Percentiles rank a stretch among this genome's conserved stretches.
Conservation (phyloP, 495 filamentous ascomycete genomes). For the Hamigera avellanea region DNA sequence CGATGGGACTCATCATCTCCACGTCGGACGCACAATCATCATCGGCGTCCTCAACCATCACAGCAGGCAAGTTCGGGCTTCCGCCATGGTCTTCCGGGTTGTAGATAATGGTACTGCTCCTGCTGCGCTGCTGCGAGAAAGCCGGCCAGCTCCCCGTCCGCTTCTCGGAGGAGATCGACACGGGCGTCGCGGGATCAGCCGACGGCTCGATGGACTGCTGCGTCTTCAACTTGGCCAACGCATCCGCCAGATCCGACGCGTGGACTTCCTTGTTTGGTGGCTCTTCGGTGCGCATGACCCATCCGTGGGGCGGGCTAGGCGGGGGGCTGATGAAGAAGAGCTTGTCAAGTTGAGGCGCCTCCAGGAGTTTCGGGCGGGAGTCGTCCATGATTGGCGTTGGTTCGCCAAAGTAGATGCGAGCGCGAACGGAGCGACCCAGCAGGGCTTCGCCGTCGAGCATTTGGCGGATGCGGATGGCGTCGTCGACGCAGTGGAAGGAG, state of each 20-base stretch:
- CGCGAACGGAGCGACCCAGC: slow-evolving; percentile 45
- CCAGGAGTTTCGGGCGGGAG: slow-evolving; percentile 48
- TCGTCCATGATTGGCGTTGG: slow-evolving; percentile 53
- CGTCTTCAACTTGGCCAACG: slow-evolving; percentile 56
- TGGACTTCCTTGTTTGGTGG: slow-evolving; percentile 91
- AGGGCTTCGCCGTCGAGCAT: slow-evolving; percentile 60
- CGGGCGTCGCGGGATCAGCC: slow-evolving; percentile 23
- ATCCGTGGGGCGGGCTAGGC: slow-evolving; percentile 82
- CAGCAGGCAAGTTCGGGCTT: slow-evolving; percentile 71
- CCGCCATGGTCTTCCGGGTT: slow-evolving; percentile 63
- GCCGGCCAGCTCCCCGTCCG: slow-evolving; percentile 29
- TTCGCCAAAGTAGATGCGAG: slow-evolving; percentile 84
- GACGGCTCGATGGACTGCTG: slow-evolving; percentile 14
- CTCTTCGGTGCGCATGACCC: slow-evolving; percentile 81
- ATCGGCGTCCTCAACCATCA: slow-evolving; percentile 78
- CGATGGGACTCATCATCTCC: slow-evolving; percentile 32
- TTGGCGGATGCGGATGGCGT: slow-evolving; percentile 60
- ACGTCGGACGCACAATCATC: slow-evolving; percentile 20
- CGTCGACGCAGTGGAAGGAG: slow-evolving; percentile 65
- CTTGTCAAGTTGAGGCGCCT: slow-evolving; percentile 76
- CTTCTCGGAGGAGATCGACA: slow-evolving; percentile 27
- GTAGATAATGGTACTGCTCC: slow-evolving; percentile 63
- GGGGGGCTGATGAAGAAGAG: slow-evolving; percentile 96
- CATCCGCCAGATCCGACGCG: slow-evolving; percentile 75
- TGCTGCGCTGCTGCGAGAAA: slow-evolving; percentile 32